These are phyloP conservation scores for Didymella keratinophila DNA, from an alignment of 2,329 filamentous ascomycete genomes.

Conservation along the genomic window DNA sequence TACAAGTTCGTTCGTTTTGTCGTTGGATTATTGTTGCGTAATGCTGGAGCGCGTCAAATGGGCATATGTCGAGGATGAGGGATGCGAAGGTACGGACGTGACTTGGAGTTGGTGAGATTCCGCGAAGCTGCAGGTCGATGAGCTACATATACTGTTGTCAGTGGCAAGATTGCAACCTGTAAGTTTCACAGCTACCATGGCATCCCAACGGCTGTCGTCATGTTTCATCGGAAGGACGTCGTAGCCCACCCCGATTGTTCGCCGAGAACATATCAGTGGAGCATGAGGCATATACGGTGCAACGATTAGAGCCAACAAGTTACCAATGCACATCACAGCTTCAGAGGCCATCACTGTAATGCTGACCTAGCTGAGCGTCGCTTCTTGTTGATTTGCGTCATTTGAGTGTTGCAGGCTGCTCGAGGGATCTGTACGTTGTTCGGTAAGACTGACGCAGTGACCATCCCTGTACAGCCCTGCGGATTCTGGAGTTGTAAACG, in stretches of 20 bases:
- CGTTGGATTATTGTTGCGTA: neutral
- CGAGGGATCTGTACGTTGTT: neutral
- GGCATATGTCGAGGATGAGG: neutral
- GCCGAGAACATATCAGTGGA: slow-evolving; percentile 15
- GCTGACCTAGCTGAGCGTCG: neutral
- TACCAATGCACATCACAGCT: neutral
- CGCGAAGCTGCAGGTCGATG: neutral
- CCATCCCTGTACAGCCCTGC: neutral
- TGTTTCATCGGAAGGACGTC: slow-evolving; percentile 2
- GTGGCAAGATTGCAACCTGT: neutral
- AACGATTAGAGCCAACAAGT: neutral
- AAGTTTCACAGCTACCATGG: neutral
- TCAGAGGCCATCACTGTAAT: neutral
- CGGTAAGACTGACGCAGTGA: slow-evolving; percentile 1
- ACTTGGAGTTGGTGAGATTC: neutral
- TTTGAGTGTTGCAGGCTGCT: neutral
- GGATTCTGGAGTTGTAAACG: neutral
- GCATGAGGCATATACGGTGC: slow-evolving; percentile 8
- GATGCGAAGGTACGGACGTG: neutral
- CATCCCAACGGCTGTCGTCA: neutral
- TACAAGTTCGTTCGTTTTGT: neutral
- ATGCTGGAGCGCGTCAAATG: no score
- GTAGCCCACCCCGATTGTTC: slow-evolving; percentile 7
- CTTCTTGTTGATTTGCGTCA: neutral
- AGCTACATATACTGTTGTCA: slow-evolving; percentile 2